These are phyloP conservation scores for Claviceps sp. DNA, from an alignment of 2,329 filamentous ascomycete species.

Conservation along the genomic window DNA sequence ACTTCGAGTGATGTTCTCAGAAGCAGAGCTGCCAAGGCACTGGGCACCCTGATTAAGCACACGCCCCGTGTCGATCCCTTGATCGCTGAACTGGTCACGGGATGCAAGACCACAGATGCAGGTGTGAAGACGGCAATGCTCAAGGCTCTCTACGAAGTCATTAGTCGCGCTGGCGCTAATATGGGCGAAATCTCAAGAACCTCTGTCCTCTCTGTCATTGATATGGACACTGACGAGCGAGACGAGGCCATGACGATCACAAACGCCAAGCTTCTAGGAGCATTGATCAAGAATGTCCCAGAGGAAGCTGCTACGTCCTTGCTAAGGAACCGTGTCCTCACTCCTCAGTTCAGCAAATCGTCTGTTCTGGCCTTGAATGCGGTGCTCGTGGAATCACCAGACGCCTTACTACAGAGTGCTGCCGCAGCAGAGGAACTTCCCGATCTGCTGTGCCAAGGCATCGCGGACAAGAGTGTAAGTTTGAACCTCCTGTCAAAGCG, in stretches of 20 bases:
- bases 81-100: conserved; percentile 84
- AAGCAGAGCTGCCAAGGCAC: conserved; percentile 77
- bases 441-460: conserved; percentile 65
- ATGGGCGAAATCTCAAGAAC: conserved; percentile 86
- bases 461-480: conserved; percentile 61
- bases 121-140: conserved; percentile 94
- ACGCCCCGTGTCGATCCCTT: conserved; percentile 92
- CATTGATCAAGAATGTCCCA: conserved; percentile 76
- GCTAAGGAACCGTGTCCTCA: conserved; percentile 64
- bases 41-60: conserved; percentile 90
- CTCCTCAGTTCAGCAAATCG: conserved; percentile 58
- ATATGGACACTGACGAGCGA: conserved; percentile 63
- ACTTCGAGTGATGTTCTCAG: conserved; percentile 80
- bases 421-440: conserved; percentile 58
- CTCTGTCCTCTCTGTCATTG: conserved; percentile 79
- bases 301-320: conserved; percentile 48
- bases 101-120: conserved; percentile 72
- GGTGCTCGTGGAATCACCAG: conserved; percentile 67
- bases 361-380: conserved; percentile 83
- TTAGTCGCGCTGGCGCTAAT: conserved; percentile 84
- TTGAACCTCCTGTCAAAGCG: too few species aligned
- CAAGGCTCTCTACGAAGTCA: conserved; percentile 89
- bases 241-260: conserved; percentile 75
- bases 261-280: conserved; percentile 79
- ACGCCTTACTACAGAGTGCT: conserved; percentile 49